Percentiles rank a stretch among this genome's conserved stretches.
Evolutionary conservation across 1,139 yeast genomes (phyloP).

Genomic region (Yamadazyma buinensis): DNA sequence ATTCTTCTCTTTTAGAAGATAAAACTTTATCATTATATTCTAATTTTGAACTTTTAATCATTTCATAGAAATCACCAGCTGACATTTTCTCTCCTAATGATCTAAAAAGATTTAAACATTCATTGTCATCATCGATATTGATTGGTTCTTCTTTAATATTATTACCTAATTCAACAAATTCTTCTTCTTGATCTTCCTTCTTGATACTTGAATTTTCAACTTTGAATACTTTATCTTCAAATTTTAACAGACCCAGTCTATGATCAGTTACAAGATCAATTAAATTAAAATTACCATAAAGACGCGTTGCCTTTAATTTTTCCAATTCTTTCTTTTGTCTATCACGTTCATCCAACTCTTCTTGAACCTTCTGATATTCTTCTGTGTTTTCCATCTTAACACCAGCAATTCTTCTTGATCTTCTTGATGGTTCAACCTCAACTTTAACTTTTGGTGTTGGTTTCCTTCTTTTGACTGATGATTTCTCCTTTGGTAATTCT

Average conservation of each 20-base stretch:
- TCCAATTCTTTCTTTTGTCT: constrained; percentile 44
- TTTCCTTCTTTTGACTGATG: constrained; percentile 19
- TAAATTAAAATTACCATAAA: constrained; percentile 60
- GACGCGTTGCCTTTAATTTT: constrained; percentile 47
- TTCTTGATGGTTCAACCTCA: constrained; percentile 49
- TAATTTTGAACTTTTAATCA: constrained; percentile 27
- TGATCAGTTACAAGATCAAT: constrained; percentile 51
- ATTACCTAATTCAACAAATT: constrained; percentile 19
- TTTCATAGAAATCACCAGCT: constrained; percentile 75
- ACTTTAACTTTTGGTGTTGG: constrained; percentile 19
- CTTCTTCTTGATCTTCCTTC: constrained; percentile 19
- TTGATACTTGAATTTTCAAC: constrained; percentile 6
- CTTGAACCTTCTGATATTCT: constrained; percentile 29
- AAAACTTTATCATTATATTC: constrained; percentile 36
- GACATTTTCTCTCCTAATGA: constrained; percentile 56
- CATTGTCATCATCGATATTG: constrained; percentile 26
- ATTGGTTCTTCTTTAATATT: constrained; percentile 15
- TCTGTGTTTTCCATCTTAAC: constrained; percentile 42
- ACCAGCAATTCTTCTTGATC: constrained; percentile 68
- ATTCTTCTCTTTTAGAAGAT: constrained; percentile 46
- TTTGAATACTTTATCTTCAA: constrained; percentile 23
- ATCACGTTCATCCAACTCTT: constrained; percentile 34
- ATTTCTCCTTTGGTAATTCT: constrained; percentile 20
- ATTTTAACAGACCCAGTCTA: constrained; percentile 32
- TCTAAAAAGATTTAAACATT: constrained; percentile 37